Evolutionary conservation across 2,329 filamentous ascomycete species (phyloP), one percentile per base, ranked within the genome.

Genomic region (Trematosphaeria pertusa): DNA sequence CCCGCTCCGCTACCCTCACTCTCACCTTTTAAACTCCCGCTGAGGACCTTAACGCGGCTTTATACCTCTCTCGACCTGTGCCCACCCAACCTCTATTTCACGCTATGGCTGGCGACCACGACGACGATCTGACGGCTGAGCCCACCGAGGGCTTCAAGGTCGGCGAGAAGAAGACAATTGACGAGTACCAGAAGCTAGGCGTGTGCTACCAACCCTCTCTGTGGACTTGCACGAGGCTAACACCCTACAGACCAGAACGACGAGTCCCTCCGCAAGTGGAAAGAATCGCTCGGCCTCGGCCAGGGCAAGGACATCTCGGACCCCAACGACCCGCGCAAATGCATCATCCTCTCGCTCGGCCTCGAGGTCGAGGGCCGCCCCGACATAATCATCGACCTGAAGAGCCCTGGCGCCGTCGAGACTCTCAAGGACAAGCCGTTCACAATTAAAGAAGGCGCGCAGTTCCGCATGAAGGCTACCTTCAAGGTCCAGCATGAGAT

Each of bases 401-500:
- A 86, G 46, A 74, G 82, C 6, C 81, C 88, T 17, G 89, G 87
- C 48, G 86, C 89, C 52, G 82, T 96, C 66, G 79, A 83, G 3
- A 83, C 81, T 11, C 87, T 99, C 58, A 96, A 96, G 79, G 82
- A 90, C 69, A 88, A 94, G 72, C 94, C 94, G 11, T 99, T 99
- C 80, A 93, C 84, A 70, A 97, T 99, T 80, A 99, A 97, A 82
- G 94, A 97, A 75, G 91, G 91, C 44, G 85, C 88, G 62, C 88
- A 85, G 62, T 99, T 97, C 79, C 90, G 88, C 75, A 97, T 97
- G 89, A 91, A 89, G 72, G 92, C 88, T 48, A 84, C 85, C 53
- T 99, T 97, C 82, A 88, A 92, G 78, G 94, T 99, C 35, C 91
- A 99, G 80, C 91, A 97, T 73, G 89, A 97, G 75, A 93, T 99